Conservation (phyloP, 495 filamentous ascomycete genomes). For the Tuber calosporum region DNA sequence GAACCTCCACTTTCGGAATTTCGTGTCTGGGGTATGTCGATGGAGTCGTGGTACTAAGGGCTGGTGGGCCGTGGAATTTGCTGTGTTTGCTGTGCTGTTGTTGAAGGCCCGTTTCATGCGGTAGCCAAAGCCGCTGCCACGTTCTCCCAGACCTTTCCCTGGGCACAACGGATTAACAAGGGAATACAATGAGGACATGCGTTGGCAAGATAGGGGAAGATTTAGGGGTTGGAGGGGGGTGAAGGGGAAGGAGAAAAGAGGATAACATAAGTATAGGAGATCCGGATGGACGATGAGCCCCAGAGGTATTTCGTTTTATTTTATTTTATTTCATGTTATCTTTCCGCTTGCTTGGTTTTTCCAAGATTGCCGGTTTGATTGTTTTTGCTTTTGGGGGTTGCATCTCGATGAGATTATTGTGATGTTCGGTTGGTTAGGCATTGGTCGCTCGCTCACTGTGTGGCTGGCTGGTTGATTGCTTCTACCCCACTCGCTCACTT, state of each 20-base stretch:
- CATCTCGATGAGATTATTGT: conserved; percentile 24
- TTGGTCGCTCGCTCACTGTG: conserved; percentile 13
- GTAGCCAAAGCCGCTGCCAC: conserved; percentile 36
- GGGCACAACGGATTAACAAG: conserved; percentile 25
- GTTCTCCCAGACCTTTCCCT: conserved; percentile 36
- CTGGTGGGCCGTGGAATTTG: conserved; percentile 23
- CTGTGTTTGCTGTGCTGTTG: conserved; percentile 29
- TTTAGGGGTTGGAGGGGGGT: neutral
- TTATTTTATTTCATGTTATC: neutral
- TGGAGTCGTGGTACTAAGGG: conserved; percentile 14
- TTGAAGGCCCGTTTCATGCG: conserved; percentile 37
- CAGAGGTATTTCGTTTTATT: neutral
- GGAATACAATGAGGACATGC: conserved; percentile 15
- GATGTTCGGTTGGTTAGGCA: conserved; percentile 18
- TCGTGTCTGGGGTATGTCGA: conserved; percentile 19
- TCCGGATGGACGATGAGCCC: neutral
- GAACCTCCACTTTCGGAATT: conserved; percentile 29
- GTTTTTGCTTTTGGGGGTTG: conserved; percentile 15
- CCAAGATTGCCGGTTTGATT: neutral
- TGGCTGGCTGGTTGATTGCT: conserved; percentile 2
- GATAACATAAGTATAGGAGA: conserved; percentile 4
- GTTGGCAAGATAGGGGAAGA: conserved; percentile 23
- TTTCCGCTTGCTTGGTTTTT: neutral
- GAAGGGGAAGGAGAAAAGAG: neutral
- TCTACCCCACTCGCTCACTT: conserved; percentile 33